Percentiles rank a stretch among this genome's conserved stretches.
phyloP scores from a whole-genome alignment of 2,329 filamentous ascomycete genomes.

The Cephalotrichum gorgonifer region DNA sequence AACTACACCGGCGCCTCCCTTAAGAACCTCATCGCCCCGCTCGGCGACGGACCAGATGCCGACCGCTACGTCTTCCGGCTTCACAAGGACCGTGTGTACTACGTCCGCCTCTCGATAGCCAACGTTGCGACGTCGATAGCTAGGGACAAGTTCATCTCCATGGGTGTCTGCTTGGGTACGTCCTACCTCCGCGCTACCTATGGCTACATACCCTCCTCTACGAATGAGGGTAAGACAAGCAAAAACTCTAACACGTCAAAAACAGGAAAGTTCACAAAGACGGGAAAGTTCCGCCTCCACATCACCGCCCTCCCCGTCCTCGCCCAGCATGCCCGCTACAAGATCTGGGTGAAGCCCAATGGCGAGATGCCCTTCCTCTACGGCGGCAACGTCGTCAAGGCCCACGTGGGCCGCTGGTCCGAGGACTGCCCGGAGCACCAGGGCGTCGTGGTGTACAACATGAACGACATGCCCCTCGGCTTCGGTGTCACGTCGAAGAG shows the following conservation, averaged over 20 bases:
- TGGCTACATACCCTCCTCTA: background rate
- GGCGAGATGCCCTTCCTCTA: conserved; percentile 97
- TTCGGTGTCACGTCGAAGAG: conserved; percentile 88
- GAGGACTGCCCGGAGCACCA: conserved; percentile 92
- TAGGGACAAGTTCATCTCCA: conserved; percentile 69
- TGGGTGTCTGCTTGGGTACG: conserved; percentile 74
- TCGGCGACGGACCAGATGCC: conserved; percentile 54
- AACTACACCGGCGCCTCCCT: conserved; percentile 84
- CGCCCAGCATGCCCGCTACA: conserved; percentile 84
- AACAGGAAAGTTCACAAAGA: conserved; percentile 84
- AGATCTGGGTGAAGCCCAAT: conserved; percentile 94
- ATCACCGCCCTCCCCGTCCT: conserved; percentile 83
- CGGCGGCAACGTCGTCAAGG: conserved; percentile 73
- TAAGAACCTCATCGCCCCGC: conserved; percentile 70
- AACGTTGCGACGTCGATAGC: conserved; percentile 84
- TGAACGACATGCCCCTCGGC: conserved; percentile 88
- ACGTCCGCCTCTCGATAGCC: conserved; percentile 78
- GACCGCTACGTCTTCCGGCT: conserved; percentile 83
- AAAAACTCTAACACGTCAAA: background rate
- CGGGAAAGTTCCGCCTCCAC: conserved; percentile 89
- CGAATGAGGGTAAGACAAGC: background rate
- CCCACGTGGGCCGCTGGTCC: conserved; percentile 66
- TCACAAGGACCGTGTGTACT: conserved; percentile 78
- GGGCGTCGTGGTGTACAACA: conserved; percentile 79
- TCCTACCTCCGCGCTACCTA: background rate